phyloP scores from a whole-genome alignment of 805 yeast species.

The Candida sakaeoensis region DNA sequence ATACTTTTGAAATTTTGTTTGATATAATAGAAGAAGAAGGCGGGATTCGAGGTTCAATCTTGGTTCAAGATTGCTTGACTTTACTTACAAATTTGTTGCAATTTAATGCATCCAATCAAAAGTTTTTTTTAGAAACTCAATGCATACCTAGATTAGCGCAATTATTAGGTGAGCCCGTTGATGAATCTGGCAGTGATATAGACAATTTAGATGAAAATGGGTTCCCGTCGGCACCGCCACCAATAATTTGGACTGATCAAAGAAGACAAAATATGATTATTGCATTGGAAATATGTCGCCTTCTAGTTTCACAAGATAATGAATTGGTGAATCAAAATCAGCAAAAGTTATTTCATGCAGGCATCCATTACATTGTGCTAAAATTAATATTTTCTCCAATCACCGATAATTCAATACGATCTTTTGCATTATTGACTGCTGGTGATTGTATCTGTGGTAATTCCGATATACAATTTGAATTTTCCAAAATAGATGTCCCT shows the following conservation, averaged over 20 bases:
- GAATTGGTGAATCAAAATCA: conserved; percentile 64
- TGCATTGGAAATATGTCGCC: conserved; percentile 66
- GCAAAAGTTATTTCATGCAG: conserved; percentile 51
- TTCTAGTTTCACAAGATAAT: conserved; percentile 70
- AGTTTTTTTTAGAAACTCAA: conserved; percentile 79
- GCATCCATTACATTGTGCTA: conserved; percentile 61
- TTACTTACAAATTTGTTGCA: conserved; percentile 67
- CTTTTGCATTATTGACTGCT: conserved; percentile 65
- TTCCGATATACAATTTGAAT: conserved; percentile 60
- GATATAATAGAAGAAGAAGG: conserved; percentile 83
- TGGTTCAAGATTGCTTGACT: conserved; percentile 87
- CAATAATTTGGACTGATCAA: conserved; percentile 75
- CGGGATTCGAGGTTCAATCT: conserved; percentile 80
- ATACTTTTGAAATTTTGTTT: conserved; percentile 79
- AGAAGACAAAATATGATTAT: conserved; percentile 61
- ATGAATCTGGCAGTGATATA: conserved; percentile 17
- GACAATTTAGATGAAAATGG: conserved; percentile 17
- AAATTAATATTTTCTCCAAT: conserved; percentile 65
- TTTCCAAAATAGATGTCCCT: conserved; percentile 87
- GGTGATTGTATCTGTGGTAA: conserved; percentile 75
- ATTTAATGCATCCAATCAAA: conserved; percentile 88
- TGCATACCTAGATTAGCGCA: conserved; percentile 63
- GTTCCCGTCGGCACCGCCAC: conserved; percentile 17
- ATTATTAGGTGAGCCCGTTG: conserved; percentile 60
- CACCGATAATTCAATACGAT: conserved; percentile 64